Conservation (phyloP, 768 basidiomycete species). For the Dacryopinax primogenitus region DNA sequence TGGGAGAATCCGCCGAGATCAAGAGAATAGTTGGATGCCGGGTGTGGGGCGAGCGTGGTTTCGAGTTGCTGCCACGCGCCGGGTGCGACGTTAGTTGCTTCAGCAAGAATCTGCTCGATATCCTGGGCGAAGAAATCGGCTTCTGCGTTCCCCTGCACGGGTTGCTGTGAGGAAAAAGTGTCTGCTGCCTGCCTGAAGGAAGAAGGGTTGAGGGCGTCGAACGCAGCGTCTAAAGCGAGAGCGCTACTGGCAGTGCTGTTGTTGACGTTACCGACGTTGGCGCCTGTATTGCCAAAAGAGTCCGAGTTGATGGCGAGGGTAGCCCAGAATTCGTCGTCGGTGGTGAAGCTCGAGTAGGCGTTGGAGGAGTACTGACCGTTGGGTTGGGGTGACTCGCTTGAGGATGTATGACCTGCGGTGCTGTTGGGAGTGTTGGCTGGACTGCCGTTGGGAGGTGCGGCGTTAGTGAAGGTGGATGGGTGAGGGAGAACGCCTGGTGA, state of each 20-base stretch:
- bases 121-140: constrained; percentile 8
- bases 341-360: background rate
- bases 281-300: too few species aligned
- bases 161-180: background rate
- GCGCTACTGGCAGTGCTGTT: background rate
- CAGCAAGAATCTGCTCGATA: constrained; percentile 7
- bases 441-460: background rate
- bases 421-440: background rate
- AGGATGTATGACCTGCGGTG: background rate
- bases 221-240: background rate
- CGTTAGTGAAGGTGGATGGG: background rate
- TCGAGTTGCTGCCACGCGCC: constrained; percentile 6
- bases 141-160: background rate
- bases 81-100: constrained; percentile 4
- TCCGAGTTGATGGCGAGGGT: background rate
- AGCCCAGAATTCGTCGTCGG: constrained; percentile 7
- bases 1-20: constrained; percentile 8
- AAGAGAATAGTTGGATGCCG: background rate
- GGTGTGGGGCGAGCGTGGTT: background rate
- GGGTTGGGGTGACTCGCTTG: background rate
- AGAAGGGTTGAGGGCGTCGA: background rate
- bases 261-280: background rate
- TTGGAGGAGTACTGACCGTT: background rate
- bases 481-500: background rate
- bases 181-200: background rate